A percentile compares a stretch with the other conserved stretches of the same genome.
These are phyloP conservation scores for Hypoxylon lienhwacheense DNA, from an alignment of 495 filamentous ascomycete genomes.

Conservation along the genomic window DNA sequence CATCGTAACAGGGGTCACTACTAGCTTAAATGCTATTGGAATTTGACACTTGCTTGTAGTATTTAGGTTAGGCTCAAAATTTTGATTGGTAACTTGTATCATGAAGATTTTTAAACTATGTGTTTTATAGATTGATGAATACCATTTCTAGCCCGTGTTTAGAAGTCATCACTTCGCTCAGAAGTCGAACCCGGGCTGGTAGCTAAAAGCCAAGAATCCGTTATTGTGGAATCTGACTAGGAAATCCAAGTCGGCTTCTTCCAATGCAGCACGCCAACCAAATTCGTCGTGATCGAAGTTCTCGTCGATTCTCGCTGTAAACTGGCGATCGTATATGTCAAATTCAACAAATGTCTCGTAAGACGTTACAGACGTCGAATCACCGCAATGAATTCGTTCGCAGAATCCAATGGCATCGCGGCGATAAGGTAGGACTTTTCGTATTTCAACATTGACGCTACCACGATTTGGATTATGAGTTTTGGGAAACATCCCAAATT, in stretches of 20 bases:
- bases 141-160: neutral
- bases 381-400: neutral
- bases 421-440: slow-evolving; percentile 20
- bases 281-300: neutral
- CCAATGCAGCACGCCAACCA: slow-evolving; percentile 4
- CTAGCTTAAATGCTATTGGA: no score
- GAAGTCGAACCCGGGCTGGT: slow-evolving; percentile 20
- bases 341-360: slow-evolving; percentile 20
- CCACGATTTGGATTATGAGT: neutral
- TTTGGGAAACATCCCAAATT: neutral
- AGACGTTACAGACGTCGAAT: neutral
- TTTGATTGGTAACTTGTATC: no score
- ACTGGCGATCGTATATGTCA: slow-evolving; percentile 27
- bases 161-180: neutral
- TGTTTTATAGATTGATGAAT: no score
- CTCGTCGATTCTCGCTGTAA: slow-evolving; percentile 6
- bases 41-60: no score
- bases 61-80: no score
- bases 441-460: slow-evolving; percentile 2
- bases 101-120: no score
- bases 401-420: slow-evolving; percentile 26
- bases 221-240: slow-evolving; percentile 6
- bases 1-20: no score
- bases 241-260: slow-evolving; percentile 21
- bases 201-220: slow-evolving; percentile 4